Conservation (phyloP, 495 filamentous ascomycete species). For the Penicillium steckii region DNA sequence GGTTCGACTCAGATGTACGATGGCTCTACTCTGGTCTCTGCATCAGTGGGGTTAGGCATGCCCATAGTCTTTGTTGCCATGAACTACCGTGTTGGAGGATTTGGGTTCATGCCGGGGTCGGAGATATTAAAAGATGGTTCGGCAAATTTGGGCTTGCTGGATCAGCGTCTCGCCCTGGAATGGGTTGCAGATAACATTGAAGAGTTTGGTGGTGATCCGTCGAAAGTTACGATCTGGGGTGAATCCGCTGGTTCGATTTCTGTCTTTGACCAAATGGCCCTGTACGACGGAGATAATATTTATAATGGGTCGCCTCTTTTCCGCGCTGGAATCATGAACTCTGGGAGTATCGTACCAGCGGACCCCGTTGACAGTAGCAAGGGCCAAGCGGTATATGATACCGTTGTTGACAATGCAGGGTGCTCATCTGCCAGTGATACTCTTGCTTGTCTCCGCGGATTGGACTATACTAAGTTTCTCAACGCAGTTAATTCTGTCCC, state of each 20-base stretch:
- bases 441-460: conserved; percentile 59
- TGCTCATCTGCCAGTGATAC: conserved; percentile 57
- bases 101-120: conserved; percentile 69
- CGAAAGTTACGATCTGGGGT: conserved; percentile 70
- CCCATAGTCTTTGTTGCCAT: conserved; percentile 71
- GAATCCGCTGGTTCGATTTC: conserved; percentile 72
- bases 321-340: conserved; percentile 71
- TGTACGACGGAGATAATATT: conserved; percentile 65
- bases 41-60: conserved; percentile 54
- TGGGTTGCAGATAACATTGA: conserved; percentile 58
- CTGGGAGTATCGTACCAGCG: conserved; percentile 62
- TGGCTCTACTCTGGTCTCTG: conserved; percentile 49
- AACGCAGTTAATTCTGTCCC: conserved; percentile 67
- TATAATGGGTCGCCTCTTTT: conserved; percentile 72
- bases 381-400: conserved; percentile 62
- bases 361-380: conserved; percentile 62
- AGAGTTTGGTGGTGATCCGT: conserved; percentile 56
- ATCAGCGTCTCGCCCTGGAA: conserved; percentile 50
- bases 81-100: conserved; percentile 74
- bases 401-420: conserved; percentile 57
- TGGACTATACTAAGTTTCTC: conserved; percentile 60
- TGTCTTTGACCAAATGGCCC: conserved; percentile 66
- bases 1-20: conserved; percentile 62
- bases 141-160: conserved; percentile 52
- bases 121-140: conserved; percentile 66